Base-by-base conservation (phyloP, 768 basidiomycete species). In the Tricholoma matsutake region DNA sequence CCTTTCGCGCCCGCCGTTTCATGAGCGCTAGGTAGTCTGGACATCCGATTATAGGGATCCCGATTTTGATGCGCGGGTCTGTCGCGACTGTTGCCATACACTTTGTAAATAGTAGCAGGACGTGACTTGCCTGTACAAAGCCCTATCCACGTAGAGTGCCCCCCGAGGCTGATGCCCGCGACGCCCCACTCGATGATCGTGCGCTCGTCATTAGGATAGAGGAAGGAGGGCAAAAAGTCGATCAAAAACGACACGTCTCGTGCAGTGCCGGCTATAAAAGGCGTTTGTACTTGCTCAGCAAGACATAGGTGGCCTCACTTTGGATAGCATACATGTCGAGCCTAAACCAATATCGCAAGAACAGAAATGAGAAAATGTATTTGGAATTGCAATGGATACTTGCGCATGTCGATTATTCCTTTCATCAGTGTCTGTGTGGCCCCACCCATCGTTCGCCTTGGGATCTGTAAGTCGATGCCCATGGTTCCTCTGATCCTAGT, bases 201-300 rank as follows among this genome's bases (percentile, higher is more conserved):
- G 28, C 83, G 79, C 64, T 92, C 86, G 10, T 76, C 85, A 11
- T 74, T 64, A 0, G 93, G 92, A 68, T 88, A 96, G 8, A 96
- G 71, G 68, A 87, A 88, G 0, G 85, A 72, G 1, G 88, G 85
- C 3, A 96, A 78, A 65, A 91, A 87, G 69, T 95, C 92, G 56
- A 94, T 88, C 60, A 96, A 71, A 74, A 89, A 87, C 0, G 89
- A 88, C 6, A 94, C 81, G 67, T 96, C 94, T 37, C 81, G 76
- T 2, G 86, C 84, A 0, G 92, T 88, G 1, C 92, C 92, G 55
- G 69, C 80, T 81, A 49, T n/a, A 20, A 22, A 8, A 16, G 32
- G 14, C 34, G 22, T 63, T 34, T 56, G 54, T 25, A 35, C 22
- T 41, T 32, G 6, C 20, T 31, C 9, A 18, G 11, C 11, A 18